Evolutionary conservation across 371 early-diverging fungal genomes (phyloP), one percentile per base, ranked within the genome.

Genomic region (Globomyces sp.): DNA sequence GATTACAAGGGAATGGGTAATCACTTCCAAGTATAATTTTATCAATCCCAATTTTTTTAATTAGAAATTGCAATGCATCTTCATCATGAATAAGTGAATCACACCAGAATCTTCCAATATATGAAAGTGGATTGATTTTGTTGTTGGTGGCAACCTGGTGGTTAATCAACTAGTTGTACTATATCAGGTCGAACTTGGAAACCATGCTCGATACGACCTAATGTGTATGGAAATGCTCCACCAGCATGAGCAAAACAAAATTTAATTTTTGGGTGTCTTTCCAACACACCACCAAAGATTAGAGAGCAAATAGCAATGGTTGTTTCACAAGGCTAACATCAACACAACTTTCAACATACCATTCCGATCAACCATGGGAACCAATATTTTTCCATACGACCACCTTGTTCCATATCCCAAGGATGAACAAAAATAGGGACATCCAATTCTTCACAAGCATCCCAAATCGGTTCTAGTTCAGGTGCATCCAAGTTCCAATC

Each of bases 301-400:
- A 89, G 67, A 24, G 87, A 82, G 68, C 86, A 83, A 58, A 87
- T 81, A 8, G 89, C 81, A 24, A 86, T 72, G 9, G 89, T 88
- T 2, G 89, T 89, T 71, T 89, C 89, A 65, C 85, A 83, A 13
- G 89, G 89, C 84, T 39, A 1, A 9, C 40, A 42, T 41, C 5
- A 13, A 34, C 11, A 24, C 24, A 24, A 24, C 24, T 24, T 24
- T 24, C 1, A 1, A 40, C 43, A 13, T 36, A 39, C 53, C 67
- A 88, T 89, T 10, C 87, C 85, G n/a, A 89, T 76, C 45, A 88
- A 72, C 85, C 89, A 89, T 3, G 89, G 89, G 73, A 85, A 87
- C 89, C 89, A 89, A 73, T 86, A 89, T 65, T 88, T 88, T 51
- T 80, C 79, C 85, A 81, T 84, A 40, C 66, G 42, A 13, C 58